phyloP scores from a whole-genome alignment of 2,329 filamentous ascomycete genomes.

The Domatiomyces globalis region DNA sequence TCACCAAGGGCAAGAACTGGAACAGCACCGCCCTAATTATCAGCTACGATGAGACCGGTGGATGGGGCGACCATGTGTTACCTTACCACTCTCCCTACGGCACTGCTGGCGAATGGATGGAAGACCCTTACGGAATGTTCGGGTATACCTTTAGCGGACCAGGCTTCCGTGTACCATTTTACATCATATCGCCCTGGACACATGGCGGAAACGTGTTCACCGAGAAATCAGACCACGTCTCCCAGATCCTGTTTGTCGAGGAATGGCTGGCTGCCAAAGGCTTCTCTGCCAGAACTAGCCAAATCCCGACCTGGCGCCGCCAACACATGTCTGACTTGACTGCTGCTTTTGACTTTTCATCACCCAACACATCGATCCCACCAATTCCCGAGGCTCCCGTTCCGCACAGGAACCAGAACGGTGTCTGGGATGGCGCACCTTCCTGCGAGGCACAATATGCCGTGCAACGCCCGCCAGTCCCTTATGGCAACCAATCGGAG shows the following conservation, averaged over 20 bases:
- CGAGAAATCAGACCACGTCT: constrained; percentile 42
- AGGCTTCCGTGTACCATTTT: constrained; percentile 39
- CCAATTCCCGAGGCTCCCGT: constrained; percentile 30
- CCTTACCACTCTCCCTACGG: constrained; percentile 37
- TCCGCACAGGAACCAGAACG: constrained; percentile 30
- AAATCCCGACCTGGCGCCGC: constrained; percentile 35
- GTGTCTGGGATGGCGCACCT: constrained; percentile 33
- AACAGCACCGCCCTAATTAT: constrained; percentile 36
- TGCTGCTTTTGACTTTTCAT: constrained; percentile 33
- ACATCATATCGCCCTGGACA: constrained; percentile 44
- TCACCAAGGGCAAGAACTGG: constrained; percentile 37
- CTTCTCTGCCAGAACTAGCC: constrained; percentile 27
- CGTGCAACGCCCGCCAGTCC: constrained; percentile 31
- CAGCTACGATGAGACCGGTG: constrained; percentile 41
- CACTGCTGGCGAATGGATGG: constrained; percentile 40
- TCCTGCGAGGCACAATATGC: constrained; percentile 30
- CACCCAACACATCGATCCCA: constrained; percentile 38
- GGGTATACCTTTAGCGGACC: constrained; percentile 33
- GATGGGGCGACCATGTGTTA: constrained; percentile 42
- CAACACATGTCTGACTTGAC: constrained; percentile 36
- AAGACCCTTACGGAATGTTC: constrained; percentile 31
- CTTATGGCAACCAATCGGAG: constrained; percentile 31
- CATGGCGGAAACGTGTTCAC: constrained; percentile 41
- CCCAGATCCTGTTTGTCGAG: constrained; percentile 42
- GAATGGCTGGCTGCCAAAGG: constrained; percentile 35